These are phyloP conservation scores for Ambispora gerdemannii DNA, from an alignment of 192 early-diverging fungal genomes.

Conservation along the genomic window DNA sequence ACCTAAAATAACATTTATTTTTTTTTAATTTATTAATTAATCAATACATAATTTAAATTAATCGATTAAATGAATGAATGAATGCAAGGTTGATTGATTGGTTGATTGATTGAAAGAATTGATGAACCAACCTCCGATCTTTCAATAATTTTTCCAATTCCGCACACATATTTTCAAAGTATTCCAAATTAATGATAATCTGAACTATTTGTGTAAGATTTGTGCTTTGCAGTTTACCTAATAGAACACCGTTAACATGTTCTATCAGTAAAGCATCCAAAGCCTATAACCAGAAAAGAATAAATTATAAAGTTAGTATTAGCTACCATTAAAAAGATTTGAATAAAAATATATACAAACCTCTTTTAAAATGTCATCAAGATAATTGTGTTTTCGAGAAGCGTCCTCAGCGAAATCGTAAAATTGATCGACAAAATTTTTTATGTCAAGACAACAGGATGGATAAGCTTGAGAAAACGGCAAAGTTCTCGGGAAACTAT, in stretches of 20 bases:
- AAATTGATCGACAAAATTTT: conserved; percentile 71
- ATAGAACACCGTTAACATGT: conserved; percentile 63
- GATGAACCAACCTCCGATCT: conserved; percentile 50
- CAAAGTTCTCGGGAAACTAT: conserved; percentile 66
- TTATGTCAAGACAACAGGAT: conserved; percentile 65
- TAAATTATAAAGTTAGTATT: not conserved
- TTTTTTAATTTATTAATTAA: too few relatives aligned
- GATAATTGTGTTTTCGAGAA: conserved; percentile 74
- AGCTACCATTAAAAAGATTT: not conserved
- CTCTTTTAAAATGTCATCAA: conserved; percentile 83
- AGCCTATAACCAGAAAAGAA: conserved; percentile 37
- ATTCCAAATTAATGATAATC: conserved; percentile 80
- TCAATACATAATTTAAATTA: not conserved
- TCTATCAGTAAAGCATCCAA: conserved; percentile 70
- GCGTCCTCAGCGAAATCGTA: conserved; percentile 86
- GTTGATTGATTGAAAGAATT: not conserved
- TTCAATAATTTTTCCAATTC: conserved; percentile 78
- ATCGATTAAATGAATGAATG: not conserved
- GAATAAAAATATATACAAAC: conserved; percentile 34
- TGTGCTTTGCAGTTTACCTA: conserved; percentile 61
- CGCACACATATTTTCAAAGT: conserved; percentile 60
- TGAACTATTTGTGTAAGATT: conserved; percentile 83
- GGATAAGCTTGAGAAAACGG: conserved; percentile 83
- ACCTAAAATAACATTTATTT: conserved; percentile 34
- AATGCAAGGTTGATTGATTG: not conserved